Percentiles rank a stretch among this genome's conserved stretches.
phyloP scores from a whole-genome alignment of 2,329 filamentous ascomycete species.

The Aspergillus sp. region DNA sequence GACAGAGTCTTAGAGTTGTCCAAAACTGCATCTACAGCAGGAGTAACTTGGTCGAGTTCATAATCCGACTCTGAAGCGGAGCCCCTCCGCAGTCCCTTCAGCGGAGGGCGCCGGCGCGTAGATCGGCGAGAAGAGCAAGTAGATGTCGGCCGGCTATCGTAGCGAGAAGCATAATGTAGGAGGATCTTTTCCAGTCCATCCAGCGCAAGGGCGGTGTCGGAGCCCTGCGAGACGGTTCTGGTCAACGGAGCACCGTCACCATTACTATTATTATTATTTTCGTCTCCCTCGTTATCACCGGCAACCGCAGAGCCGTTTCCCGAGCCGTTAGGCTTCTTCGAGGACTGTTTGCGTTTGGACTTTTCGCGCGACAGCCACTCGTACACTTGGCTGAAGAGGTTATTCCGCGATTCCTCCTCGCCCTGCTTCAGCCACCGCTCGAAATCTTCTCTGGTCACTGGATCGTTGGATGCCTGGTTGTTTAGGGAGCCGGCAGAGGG shows the following conservation, averaged over 20 bases:
- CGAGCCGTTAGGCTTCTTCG: conserved; percentile 49
- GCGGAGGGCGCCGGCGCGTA: conserved; percentile 35
- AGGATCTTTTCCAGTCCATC: conserved; percentile 77
- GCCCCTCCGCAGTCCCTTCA: conserved; percentile 40
- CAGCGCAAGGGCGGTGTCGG: conserved; percentile 71
- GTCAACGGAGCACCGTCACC: conserved; percentile 22
- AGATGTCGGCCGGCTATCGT: conserved; percentile 21
- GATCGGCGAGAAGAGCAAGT: conserved; percentile 22
- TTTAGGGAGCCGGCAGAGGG: conserved; percentile 29
- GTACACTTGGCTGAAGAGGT: conserved; percentile 69
- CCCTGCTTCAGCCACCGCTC: conserved; percentile 24
- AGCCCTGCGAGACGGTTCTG: conserved; percentile 57
- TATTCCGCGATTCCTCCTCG: conserved; percentile 34
- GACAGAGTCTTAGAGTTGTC: conserved; percentile 89
- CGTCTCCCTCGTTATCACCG: conserved; percentile 22
- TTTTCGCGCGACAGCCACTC: conserved; percentile 85
- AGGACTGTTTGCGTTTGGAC: conserved; percentile 57
- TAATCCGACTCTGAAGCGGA: conserved; percentile 83
- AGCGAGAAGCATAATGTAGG: conserved; percentile 36
- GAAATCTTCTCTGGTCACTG: conserved; percentile 24
- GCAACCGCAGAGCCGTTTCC: conserved; percentile 41
- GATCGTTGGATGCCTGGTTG: conserved; percentile 28
- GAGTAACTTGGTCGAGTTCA: conserved; percentile 80
- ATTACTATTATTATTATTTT: conserved; percentile 6
- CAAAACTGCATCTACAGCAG: conserved; percentile 76